phyloP scores from a whole-genome alignment of 2,329 filamentous ascomycete genomes.

The Sporothrix schenckii region DNA sequence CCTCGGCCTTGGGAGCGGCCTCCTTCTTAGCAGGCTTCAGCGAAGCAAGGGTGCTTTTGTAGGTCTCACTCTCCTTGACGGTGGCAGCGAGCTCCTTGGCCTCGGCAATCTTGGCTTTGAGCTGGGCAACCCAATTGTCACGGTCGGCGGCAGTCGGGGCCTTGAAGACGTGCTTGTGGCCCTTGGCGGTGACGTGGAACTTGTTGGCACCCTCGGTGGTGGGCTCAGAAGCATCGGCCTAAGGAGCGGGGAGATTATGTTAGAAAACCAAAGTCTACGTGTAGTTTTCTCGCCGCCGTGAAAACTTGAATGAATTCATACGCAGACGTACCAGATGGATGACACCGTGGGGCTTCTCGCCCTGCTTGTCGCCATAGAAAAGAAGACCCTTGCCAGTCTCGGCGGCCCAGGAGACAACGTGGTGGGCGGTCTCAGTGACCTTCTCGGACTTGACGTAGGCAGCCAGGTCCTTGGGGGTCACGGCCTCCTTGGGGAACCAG shows the following conservation, averaged over 20 bases:
- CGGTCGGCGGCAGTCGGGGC: slow-evolving; percentile 73
- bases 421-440: slow-evolving; percentile 71
- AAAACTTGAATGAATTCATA: background rate
- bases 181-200: slow-evolving; percentile 82
- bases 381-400: slow-evolving; percentile 95
- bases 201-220: slow-evolving; percentile 74
- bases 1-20: slow-evolving; percentile 46
- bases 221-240: slow-evolving; percentile 69
- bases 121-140: slow-evolving; percentile 85
- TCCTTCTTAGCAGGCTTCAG: slow-evolving; percentile 59
- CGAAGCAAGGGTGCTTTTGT: slow-evolving; percentile 83
- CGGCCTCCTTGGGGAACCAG: slow-evolving; percentile 74
- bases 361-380: slow-evolving; percentile 82
- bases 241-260: slow-evolving; percentile 2
- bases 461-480: slow-evolving; percentile 73
- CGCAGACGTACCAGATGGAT: slow-evolving; percentile 71
- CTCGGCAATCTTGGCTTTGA: slow-evolving; percentile 81
- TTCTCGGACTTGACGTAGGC: slow-evolving; percentile 88
- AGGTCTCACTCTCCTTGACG: slow-evolving; percentile 77
- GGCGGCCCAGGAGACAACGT: slow-evolving; percentile 83
- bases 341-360: slow-evolving; percentile 84
- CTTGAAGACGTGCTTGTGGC: slow-evolving; percentile 94
- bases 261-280: background rate
- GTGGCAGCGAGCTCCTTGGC: slow-evolving; percentile 78
- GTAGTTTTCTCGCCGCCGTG: background rate